A percentile compares a stretch with the other conserved stretches of the same genome.
Evolutionary conservation across 257 asterid genomes (phyloP).

Genomic region (Solanum gandarillasii): DNA sequence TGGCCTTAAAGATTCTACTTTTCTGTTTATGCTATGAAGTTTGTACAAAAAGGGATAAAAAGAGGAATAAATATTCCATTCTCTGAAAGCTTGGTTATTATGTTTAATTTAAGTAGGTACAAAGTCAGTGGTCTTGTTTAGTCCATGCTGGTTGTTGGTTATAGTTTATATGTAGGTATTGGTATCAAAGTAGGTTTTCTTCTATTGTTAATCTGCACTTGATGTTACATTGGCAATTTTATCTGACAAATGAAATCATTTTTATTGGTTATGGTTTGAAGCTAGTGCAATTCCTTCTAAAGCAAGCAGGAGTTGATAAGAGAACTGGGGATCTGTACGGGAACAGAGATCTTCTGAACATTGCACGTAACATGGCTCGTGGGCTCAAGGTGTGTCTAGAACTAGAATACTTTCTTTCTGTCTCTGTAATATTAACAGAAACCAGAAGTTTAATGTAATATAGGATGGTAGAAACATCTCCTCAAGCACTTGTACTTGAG

Average conservation of each 20-base stretch:
- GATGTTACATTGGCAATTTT: neutral
- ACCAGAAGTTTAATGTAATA: neutral
- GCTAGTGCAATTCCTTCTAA: slow-evolving; percentile 91
- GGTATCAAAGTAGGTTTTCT: neutral
- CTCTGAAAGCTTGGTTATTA: neutral
- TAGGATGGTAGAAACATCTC: neutral
- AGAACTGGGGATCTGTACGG: slow-evolving; percentile 97
- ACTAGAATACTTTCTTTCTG: neutral
- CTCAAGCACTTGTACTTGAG: neutral
- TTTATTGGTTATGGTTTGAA: slow-evolving; percentile 26
- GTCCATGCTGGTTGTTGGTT: neutral
- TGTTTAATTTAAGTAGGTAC: neutral
- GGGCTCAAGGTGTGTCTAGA: slow-evolving; percentile 64
- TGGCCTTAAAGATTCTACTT: neutral
- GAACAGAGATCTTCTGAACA: slow-evolving; percentile 75
- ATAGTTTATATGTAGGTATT: neutral
- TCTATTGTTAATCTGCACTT: neutral
- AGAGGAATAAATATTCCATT: neutral
- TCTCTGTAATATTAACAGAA: neutral
- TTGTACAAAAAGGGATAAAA: neutral
- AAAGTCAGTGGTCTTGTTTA: neutral
- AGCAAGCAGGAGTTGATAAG: slow-evolving; percentile 95
- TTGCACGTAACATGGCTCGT: slow-evolving; percentile 96
- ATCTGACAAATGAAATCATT: slow-evolving; percentile 1
- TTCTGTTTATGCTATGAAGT: neutral